phyloP scores from a whole-genome alignment of 208 protist species.

The Acanthamoeba lugdunensis region DNA sequence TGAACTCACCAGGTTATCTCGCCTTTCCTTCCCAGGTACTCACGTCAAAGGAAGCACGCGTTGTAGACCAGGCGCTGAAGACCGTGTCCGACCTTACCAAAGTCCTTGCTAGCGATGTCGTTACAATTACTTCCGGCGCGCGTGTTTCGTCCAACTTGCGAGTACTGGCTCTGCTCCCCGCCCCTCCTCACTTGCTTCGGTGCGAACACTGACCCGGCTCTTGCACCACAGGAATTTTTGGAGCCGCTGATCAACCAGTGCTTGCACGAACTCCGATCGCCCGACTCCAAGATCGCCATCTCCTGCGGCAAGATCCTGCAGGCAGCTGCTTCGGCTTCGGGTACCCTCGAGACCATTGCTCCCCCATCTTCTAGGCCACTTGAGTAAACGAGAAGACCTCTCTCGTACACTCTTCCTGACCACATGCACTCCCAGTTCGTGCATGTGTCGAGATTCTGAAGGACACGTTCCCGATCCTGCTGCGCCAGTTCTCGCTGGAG shows the following conservation, averaged over 20 bases:
- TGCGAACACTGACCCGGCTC: neutral
- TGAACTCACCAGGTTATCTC: neutral
- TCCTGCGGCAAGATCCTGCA: constrained; percentile 44
- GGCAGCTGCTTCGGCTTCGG: constrained; percentile 25
- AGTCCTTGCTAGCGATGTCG: constrained; percentile 19
- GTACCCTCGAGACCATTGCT: neutral
- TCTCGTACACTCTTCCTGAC: neutral
- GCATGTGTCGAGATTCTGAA: constrained; percentile 61
- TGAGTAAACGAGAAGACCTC: too few species aligned
- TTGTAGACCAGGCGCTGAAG: constrained; percentile 24
- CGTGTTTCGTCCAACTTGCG: constrained; percentile 26
- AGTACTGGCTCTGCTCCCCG: neutral
- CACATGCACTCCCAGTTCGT: neutral
- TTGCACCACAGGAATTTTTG: constrained; percentile 15
- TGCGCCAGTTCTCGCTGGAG: constrained; percentile 47
- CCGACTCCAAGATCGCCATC: constrained; percentile 67
- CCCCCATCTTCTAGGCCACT: neutral
- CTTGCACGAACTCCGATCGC: constrained; percentile 52
- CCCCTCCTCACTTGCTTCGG: neutral
- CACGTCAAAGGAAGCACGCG: constrained; percentile 40
- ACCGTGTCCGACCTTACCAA: constrained; percentile 14
- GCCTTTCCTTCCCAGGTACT: neutral
- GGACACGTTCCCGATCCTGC: constrained; percentile 41
- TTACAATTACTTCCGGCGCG: constrained; percentile 1
- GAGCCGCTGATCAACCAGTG: constrained; percentile 57